phyloP scores from a whole-genome alignment of 257 asterid genomes.

The Eustoma russellianum region DNA sequence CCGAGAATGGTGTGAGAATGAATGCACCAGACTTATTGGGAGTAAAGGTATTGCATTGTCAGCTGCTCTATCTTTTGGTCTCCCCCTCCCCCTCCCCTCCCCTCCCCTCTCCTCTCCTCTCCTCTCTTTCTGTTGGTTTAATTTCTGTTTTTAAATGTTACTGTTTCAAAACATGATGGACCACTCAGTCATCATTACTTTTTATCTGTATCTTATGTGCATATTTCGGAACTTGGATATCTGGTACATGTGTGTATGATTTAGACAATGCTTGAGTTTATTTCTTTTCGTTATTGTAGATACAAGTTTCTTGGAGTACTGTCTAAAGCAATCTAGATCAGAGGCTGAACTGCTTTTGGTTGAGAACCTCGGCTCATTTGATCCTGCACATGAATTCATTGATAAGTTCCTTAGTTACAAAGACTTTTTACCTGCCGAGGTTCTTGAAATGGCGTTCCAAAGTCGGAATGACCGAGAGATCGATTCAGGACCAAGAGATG shows the following conservation, averaged over 20 bases:
- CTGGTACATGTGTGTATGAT: too few relatives aligned
- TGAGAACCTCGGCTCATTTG: conserved; percentile 75
- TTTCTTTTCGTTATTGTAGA: conserved; percentile 28
- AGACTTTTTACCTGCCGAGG: conserved; percentile 72
- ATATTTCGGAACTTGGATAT: too few relatives aligned
- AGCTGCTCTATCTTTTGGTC: not conserved
- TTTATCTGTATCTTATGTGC: too few relatives aligned
- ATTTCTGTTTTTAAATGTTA: too few relatives aligned
- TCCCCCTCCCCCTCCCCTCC: too few relatives aligned
- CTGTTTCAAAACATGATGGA: too few relatives aligned
- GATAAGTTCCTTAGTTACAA: conserved; percentile 78
- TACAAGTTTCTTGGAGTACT: conserved; percentile 76
- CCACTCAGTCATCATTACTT: too few relatives aligned
- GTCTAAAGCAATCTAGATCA: conserved; percentile 66
- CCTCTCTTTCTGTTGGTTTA: too few relatives aligned
- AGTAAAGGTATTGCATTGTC: conserved; percentile 54
- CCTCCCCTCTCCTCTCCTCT: too few relatives aligned
- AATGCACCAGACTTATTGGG: conserved; percentile 73
- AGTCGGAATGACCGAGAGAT: conserved; percentile 35
- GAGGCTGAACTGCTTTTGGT: conserved; percentile 80
- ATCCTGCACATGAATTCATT: conserved; percentile 76
- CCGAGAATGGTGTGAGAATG: conserved; percentile 94
- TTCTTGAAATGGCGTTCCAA: conserved; percentile 65
- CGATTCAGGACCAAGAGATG: conserved; percentile 22
- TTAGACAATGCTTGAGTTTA: not conserved